Evolutionary conservation across 1,284 basidiomycete genomes (phyloP).

Genomic region (Heterobasidion parviporum): DNA sequence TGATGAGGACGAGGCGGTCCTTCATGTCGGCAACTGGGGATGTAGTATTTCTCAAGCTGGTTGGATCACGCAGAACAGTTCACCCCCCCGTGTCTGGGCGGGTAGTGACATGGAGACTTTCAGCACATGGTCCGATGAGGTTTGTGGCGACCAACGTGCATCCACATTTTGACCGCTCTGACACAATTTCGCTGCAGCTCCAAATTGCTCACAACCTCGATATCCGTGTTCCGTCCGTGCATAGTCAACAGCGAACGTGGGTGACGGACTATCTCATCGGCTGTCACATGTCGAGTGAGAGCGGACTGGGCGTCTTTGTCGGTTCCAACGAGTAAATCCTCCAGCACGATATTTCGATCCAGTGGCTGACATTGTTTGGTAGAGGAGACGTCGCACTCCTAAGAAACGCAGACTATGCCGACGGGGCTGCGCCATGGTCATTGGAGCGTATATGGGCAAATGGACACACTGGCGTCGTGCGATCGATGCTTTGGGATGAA

Average conservation of each 20-base stretch:
- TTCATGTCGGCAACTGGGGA: conserved; percentile 67
- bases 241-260: conserved; percentile 26
- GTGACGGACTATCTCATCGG: conserved; percentile 33
- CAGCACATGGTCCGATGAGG: conserved; percentile 66
- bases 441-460: conserved; percentile 22
- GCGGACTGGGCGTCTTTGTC: conserved; percentile 25
- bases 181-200: conserved; percentile 15
- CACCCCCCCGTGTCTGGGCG: conserved; percentile 48
- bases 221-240: conserved; percentile 27
- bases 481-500: conserved; percentile 27
- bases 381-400: conserved; percentile 28
- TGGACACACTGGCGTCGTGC: conserved; percentile 26
- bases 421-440: conserved; percentile 19
- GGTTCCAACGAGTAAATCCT: conserved; percentile 29
- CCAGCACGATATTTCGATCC: neutral
- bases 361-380: neutral
- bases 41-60: conserved; percentile 68
- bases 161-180: too few relatives aligned
- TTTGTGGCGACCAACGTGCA: conserved; percentile 17
- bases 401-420: conserved; percentile 16
- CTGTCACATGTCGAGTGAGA: conserved; percentile 21
- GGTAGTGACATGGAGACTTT: conserved; percentile 82
- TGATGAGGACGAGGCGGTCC: conserved; percentile 69
- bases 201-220: conserved; percentile 24
- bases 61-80: conserved; percentile 38